phyloP scores from a whole-genome alignment of 768 basidiomycete genomes.

The Mycena metata region DNA sequence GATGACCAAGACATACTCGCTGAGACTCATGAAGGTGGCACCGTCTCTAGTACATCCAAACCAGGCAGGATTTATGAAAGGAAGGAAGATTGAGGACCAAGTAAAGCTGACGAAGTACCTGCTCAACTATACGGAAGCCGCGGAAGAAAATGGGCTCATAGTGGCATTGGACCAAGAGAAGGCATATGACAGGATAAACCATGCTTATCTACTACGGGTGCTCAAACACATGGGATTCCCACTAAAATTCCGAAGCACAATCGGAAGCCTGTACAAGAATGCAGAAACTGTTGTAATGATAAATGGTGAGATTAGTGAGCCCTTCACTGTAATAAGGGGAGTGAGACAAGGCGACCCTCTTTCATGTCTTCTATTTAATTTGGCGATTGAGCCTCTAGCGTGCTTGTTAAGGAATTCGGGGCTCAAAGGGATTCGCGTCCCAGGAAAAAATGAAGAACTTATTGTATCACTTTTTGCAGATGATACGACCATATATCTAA shows the following conservation, averaged over 20 bases:
- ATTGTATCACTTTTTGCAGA: too few species aligned
- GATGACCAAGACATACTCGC: slow-evolving; percentile 5
- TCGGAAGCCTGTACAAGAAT: slow-evolving; percentile 38
- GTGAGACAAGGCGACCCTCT: too few species aligned
- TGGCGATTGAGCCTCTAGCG: too few species aligned
- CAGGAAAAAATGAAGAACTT: too few species aligned
- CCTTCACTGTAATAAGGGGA: too few species aligned
- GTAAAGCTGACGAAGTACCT: slow-evolving; percentile 46
- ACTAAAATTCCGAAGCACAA: slow-evolving; percentile 19
- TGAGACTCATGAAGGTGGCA: slow-evolving; percentile 6
- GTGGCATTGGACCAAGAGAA: not conserved
- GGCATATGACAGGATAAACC: not conserved
- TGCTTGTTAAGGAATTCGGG: too few species aligned
- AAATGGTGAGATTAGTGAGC: too few species aligned
- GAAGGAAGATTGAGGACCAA: slow-evolving; percentile 19
- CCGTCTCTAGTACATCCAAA: slow-evolving; percentile 6
- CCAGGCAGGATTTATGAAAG: slow-evolving; percentile 24
- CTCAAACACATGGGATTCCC: slow-evolving; percentile 22
- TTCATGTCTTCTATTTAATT: too few species aligned
- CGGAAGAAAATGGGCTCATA: slow-evolving; percentile 28
- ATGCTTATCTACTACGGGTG: not conserved
- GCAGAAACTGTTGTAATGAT: too few species aligned
- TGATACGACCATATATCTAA: too few species aligned
- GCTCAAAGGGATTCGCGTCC: too few species aligned
- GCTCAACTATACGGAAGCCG: slow-evolving; percentile 34